A percentile compares a stretch with the other conserved stretches of the same genome.
These are phyloP conservation scores for Sordaria brevicollis DNA, from an alignment of 495 filamentous ascomycete genomes.

Conservation along the genomic window DNA sequence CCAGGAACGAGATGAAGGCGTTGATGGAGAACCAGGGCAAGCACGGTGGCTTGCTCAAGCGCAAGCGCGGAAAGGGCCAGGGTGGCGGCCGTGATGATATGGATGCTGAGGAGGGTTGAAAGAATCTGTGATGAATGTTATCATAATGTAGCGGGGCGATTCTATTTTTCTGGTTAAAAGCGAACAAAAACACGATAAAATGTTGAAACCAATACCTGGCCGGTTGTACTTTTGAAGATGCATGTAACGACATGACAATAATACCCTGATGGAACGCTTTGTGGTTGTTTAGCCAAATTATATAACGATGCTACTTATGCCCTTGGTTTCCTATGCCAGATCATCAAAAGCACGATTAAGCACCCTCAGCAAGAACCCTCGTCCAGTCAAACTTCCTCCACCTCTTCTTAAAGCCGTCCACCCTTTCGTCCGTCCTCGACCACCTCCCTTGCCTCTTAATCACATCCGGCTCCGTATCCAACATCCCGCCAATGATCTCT, in stretches of 20 bases:
- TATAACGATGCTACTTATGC: background rate
- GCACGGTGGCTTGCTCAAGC: constrained; percentile 48
- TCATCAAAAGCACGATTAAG: background rate
- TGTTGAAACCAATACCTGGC: background rate
- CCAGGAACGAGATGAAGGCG: constrained; percentile 73
- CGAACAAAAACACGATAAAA: background rate
- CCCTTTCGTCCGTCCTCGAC: constrained; percentile 60
- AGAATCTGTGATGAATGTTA: background rate
- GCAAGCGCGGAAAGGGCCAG: constrained; percentile 30
- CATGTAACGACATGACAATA: background rate
- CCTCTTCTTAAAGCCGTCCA: constrained; percentile 68
- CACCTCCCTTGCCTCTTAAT: constrained; percentile 89
- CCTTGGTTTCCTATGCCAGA: too few relatives aligned
- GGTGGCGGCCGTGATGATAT: constrained; percentile 48
- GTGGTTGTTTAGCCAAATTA: background rate
- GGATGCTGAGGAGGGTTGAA: constrained; percentile 70
- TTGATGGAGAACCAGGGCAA: constrained; percentile 67
- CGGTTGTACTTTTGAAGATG: background rate
- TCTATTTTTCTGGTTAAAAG: background rate
- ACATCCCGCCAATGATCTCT: constrained; percentile 87
- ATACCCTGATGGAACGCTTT: background rate
- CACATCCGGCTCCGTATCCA: constrained; percentile 71
- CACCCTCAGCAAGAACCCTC: constrained; percentile 49
- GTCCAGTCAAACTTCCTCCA: constrained; percentile 99
- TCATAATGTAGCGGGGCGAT: background rate